Conservation (phyloP, 1,284 basidiomycete genomes). For the Ganoderma lucidum region DNA sequence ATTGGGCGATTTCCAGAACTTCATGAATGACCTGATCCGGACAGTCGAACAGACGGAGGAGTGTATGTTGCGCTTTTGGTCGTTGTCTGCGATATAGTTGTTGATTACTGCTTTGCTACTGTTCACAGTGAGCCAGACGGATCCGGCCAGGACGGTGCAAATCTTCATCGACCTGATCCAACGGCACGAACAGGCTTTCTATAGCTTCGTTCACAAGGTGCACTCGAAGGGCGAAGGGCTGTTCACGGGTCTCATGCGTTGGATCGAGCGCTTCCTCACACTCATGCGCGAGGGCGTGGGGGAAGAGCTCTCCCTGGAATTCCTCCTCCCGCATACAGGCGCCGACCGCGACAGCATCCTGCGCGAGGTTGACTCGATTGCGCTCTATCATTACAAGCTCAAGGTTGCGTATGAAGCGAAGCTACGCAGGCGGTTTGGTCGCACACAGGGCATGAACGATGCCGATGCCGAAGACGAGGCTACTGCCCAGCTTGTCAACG, state of each 20-base stretch:
- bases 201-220: constrained; percentile 98
- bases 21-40: constrained; percentile 94
- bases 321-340: constrained; percentile 83
- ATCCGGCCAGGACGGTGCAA: constrained; percentile 90
- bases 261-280: constrained; percentile 96
- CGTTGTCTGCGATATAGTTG: neutral
- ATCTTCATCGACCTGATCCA: constrained; percentile 94
- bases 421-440: constrained; percentile 81
- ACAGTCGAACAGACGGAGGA: constrained; percentile 95
- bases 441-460: constrained; percentile 55
- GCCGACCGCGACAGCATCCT: constrained; percentile 80
- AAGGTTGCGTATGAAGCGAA: constrained; percentile 93
- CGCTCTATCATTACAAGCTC: constrained; percentile 90
- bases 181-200: constrained; percentile 96
- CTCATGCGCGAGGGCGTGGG: constrained; percentile 91
- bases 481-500: constrained; percentile 80
- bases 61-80: constrained; percentile 57
- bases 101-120: neutral
- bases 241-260: constrained; percentile 94
- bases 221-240: constrained; percentile 96
- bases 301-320: constrained; percentile 81
- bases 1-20: constrained; percentile 90
- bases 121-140: constrained; percentile 77
- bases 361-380: constrained; percentile 86
- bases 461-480: constrained; percentile 79